A percentile compares a stretch with the other conserved stretches of the same genome.
Conservation (phyloP, 1,284 basidiomycete species). For the Spongispora temasekensis region DNA sequence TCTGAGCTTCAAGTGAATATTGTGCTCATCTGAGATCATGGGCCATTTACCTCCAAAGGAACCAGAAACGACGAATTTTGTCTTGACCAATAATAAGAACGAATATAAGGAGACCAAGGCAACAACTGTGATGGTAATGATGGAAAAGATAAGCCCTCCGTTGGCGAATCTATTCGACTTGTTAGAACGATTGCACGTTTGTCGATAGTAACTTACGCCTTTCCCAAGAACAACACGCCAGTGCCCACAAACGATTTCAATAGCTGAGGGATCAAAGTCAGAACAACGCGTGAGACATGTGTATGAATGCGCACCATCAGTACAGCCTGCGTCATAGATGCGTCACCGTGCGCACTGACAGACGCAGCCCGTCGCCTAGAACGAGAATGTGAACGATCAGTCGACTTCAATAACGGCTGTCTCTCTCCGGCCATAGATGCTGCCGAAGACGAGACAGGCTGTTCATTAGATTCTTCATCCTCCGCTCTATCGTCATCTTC, state of each 20-base stretch:
- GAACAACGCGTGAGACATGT: constrained; percentile 8
- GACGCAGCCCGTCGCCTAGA: constrained; percentile 57
- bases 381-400: constrained; percentile 42
- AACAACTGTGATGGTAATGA: constrained; percentile 77
- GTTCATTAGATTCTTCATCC: constrained; percentile 41
- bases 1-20: constrained; percentile 50
- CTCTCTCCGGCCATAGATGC: constrained; percentile 39
- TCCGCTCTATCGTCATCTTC: constrained; percentile 68
- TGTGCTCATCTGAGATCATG: background rate
- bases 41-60: constrained; percentile 81
- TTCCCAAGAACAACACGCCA: constrained; percentile 94
- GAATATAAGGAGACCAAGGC: constrained; percentile 91
- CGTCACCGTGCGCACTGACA: constrained; percentile 72
- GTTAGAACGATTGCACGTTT: constrained; percentile 7
- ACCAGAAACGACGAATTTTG: constrained; percentile 88
- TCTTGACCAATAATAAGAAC: constrained; percentile 89
- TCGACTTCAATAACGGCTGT: constrained; percentile 44
- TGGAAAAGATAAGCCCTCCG: constrained; percentile 92
- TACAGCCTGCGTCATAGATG: constrained; percentile 85
- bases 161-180: constrained; percentile 79
- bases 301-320: constrained; percentile 76
- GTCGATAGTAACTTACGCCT: constrained; percentile 56
- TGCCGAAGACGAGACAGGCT: constrained; percentile 26
- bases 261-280: constrained; percentile 50
- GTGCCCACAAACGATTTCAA: constrained; percentile 97